Percentiles rank a stretch among this genome's conserved stretches.
Conservation (phyloP, 441 rosid species). For the Pelargonium fulgidum region DNA sequence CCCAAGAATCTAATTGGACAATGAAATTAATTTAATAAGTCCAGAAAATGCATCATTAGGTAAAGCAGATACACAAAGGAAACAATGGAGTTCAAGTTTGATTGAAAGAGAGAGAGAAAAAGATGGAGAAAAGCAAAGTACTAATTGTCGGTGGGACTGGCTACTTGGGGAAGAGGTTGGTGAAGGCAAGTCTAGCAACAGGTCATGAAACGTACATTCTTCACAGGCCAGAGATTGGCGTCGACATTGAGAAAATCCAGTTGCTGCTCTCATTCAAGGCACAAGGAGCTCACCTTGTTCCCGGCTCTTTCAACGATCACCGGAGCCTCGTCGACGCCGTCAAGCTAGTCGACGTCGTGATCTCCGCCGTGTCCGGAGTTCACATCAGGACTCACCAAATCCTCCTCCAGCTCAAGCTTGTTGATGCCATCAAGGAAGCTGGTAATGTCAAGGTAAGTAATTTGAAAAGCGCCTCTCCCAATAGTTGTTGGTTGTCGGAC, state of each 20-base stretch:
- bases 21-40: too few species aligned
- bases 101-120: too few species aligned
- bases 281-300: conserved; percentile 41
- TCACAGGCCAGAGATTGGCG: conserved; percentile 37
- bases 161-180: conserved; percentile 50
- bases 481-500: too few species aligned
- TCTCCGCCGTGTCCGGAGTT: conserved; percentile 54
- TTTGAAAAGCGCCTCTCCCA: too few species aligned
- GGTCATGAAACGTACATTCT: conserved; percentile 44
- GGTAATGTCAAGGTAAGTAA: conserved; percentile 44
- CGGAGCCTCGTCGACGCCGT: conserved; percentile 44
- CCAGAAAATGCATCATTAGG: too few species aligned
- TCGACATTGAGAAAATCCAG: conserved; percentile 50
- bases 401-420: conserved; percentile 55
- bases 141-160: conserved; percentile 48
- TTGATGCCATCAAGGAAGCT: conserved; percentile 52
- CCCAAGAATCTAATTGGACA: too few species aligned
- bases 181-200: conserved; percentile 39
- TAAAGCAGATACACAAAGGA: too few species aligned
- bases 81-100: too few species aligned
- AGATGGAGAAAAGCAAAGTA: conserved; percentile 41
- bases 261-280: conserved; percentile 35
- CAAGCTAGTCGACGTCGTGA: conserved; percentile 45
- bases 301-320: conserved; percentile 38
- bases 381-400: conserved; percentile 49